Conservation (phyloP, 2,329 filamentous ascomycete genomes). For the Pseudohalonectria lignicola region DNA sequence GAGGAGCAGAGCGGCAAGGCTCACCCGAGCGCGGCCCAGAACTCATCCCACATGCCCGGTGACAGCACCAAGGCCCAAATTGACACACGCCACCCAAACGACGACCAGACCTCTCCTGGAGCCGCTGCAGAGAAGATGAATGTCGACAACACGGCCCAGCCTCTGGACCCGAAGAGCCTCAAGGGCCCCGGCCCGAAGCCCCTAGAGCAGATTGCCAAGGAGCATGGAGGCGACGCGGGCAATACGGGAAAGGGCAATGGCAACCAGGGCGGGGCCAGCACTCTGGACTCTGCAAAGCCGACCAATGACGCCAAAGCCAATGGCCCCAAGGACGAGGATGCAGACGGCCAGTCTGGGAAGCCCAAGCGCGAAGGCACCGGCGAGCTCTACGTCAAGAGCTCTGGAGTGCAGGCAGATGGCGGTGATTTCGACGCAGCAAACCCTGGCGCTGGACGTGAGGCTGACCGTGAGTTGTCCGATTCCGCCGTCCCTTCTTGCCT, state of each 20-base stretch:
- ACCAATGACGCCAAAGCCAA: constrained; percentile 10
- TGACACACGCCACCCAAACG: constrained; percentile 26
- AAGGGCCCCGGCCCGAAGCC: constrained; percentile 32
- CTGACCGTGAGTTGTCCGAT: constrained; percentile 47
- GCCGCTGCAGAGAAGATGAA: constrained; percentile 20
- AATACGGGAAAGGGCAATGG: constrained; percentile 3
- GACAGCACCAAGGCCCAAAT: constrained; percentile 21
- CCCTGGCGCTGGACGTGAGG: constrained; percentile 54
- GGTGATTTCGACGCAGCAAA: constrained; percentile 56
- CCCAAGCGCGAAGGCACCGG: constrained; percentile 36
- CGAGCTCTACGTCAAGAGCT: constrained; percentile 44
- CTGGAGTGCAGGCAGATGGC: constrained; percentile 51
- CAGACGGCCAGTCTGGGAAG: constrained; percentile 14
- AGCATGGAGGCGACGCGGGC: constrained; percentile 19
- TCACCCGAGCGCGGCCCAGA: constrained; percentile 5
- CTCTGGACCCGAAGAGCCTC: constrained; percentile 20
- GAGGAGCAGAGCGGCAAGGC: too few relatives aligned
- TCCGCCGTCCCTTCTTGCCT: neutral
- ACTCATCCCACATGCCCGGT: constrained; percentile 7
- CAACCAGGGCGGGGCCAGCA: constrained; percentile 1
- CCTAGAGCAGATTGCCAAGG: constrained; percentile 22
- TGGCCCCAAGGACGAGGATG: constrained; percentile 10
- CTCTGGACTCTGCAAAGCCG: neutral
- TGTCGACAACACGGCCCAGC: constrained; percentile 20
- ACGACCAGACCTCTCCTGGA: constrained; percentile 16